phyloP scores from a whole-genome alignment of 306 rosid genomes.

The Casuarina glauca region DNA sequence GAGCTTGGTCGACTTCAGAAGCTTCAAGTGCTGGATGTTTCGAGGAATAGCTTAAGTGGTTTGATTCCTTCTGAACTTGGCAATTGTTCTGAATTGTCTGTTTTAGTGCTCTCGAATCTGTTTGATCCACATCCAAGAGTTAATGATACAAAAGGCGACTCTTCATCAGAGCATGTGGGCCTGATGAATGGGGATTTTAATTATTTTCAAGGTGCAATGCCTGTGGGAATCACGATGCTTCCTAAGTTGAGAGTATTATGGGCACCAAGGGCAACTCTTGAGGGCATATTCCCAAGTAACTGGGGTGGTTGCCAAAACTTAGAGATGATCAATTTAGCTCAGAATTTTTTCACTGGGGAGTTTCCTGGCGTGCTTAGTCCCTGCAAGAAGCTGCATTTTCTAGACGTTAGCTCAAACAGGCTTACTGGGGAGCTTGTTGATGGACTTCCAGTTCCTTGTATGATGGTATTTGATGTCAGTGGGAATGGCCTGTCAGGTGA shows the following conservation, averaged over 20 bases:
- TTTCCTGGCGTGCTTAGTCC: conserved; percentile 47
- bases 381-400: conserved; percentile 70
- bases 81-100: conserved; percentile 59
- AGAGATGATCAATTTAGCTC: conserved; percentile 81
- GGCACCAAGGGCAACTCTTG: conserved; percentile 81
- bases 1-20: conserved; percentile 60
- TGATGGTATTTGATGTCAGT: conserved; percentile 80
- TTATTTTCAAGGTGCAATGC: conserved; percentile 72
- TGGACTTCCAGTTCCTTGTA: conserved; percentile 66
- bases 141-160: conserved; percentile 28
- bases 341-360: conserved; percentile 62
- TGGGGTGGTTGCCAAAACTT: conserved; percentile 74
- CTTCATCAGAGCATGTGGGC: conserved; percentile 38
- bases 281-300: conserved; percentile 49
- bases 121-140: conserved; percentile 44
- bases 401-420: conserved; percentile 65
- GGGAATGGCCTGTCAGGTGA: conserved; percentile 60
- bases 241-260: conserved; percentile 77
- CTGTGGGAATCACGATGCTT: conserved; percentile 54
- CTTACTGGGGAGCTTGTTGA: conserved; percentile 60
- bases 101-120: conserved; percentile 74
- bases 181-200: conserved; percentile 56
- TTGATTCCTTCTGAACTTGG: conserved; percentile 63
- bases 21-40: conserved; percentile 78
- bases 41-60: conserved; percentile 77